Base-by-base conservation (phyloP, 345 rosid genomes). In the Populus euphratica region DNA sequence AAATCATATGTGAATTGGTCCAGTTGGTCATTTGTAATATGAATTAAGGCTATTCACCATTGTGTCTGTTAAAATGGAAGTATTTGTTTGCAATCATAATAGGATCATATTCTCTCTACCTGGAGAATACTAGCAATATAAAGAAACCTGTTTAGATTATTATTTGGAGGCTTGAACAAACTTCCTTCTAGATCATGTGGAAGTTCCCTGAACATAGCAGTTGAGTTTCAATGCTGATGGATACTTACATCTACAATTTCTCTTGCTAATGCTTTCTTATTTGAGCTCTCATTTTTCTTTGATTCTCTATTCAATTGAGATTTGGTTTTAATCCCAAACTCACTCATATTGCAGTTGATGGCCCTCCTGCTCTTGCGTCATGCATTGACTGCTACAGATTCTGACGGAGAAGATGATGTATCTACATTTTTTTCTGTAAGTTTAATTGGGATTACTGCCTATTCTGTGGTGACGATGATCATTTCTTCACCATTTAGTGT, bases 371-470 rank as follows among this genome's bases (percentile, higher is more conserved):
- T 94, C 47, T 77, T 94, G 87, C 86, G 98, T 75, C 91, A 88
- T 76, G 94, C 97, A 35, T 72, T 94, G 83, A 85, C 91, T 72
- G 78, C 90, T 69, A 87, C 95, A 25, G 95, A 92, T 69, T 81
- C 86, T 76, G 89, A 86, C 76, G 89, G 85, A 76, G 95, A 80
- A 29, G 94, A 93, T 59, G 93, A 92, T 61, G 88, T 90, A 20
- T 90, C 94, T 49, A 79, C 91, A 9, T 91, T 89, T 78, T 90
- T 94, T 79, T 88, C 93, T 70, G 99, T 96, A 82, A 89, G 97
- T 83, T 72, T 9, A 66, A 44, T 25, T 63, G 69, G 39, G 70
- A 71, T 64, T 79, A 31, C 25, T 10, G 6, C 21, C 13, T 36
- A 16, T 18, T 16, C 23, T 68, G 21, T 69, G 11, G 33, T 13